Evolutionary conservation across 106 monocot species (phyloP), one percentile per base, ranked within the genome.

Genomic region (Dendrobium nobile): DNA sequence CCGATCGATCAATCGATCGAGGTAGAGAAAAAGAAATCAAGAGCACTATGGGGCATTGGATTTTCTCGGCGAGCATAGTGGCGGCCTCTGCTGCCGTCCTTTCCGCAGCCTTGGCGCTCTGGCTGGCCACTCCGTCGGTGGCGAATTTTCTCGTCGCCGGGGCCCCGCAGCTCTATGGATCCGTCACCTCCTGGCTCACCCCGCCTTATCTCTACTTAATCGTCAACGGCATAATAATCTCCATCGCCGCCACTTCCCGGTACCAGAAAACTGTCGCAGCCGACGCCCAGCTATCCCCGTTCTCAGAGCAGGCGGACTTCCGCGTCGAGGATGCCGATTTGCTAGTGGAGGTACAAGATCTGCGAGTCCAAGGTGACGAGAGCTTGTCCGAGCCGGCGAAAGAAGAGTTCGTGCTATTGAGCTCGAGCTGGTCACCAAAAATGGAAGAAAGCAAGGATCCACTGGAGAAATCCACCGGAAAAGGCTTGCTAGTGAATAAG

Each of bases 371-470:
- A 24, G 22, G 26, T 8, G 77, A 26, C 19, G 78, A 61, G 31
- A 55, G 54, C 26, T 28, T 54, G n/a, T 26, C 72, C 1, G 11
- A 5, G 15, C 3, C 58, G 7, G 88, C 76, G 43, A 88, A 86
- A 48, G 88, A 89, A 73, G 89, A 91, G 42, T 86, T 92, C 67
- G 83, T 92, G 42, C 89, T 88, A 64, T 86, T 85, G 82, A 87
- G 84, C 47, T 89, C 92, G 9, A 83, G 70, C 65, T 95, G 87
- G 88, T 61, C 77, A 37, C 84, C 88, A 22, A 58, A 19, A 42
- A 54, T 82, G 77, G 75, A 73, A 13, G 47, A 48, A 11, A 17
- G 13, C 9, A 31, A 54, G 48, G 24, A 9, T 44, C 72, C 9
- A 11, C 24, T 10, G 19, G 18, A 5, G 73, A 40, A 10, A 44